Evolutionary conservation across 768 basidiomycete species (phyloP).

Genomic region (Mycena metata): DNA sequence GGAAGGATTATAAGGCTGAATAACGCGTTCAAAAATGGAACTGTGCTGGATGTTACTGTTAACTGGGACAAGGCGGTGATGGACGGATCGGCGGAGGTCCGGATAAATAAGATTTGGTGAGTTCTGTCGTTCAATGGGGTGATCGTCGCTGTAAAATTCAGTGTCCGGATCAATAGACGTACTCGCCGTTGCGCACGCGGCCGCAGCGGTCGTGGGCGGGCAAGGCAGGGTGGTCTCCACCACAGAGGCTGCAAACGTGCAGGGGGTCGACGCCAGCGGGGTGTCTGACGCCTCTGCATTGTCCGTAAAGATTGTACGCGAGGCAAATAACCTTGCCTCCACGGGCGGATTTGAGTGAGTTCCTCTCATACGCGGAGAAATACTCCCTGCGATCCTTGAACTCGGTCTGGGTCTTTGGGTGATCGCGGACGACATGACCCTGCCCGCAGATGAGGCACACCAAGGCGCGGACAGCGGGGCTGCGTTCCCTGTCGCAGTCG

Average conservation of each 20-base stretch:
- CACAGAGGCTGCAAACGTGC: slow-evolving; percentile 50
- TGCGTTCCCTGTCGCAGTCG: too few species aligned
- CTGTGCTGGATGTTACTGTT: too few species aligned
- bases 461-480: too few species aligned
- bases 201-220: slow-evolving; percentile 33
- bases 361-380: background rate
- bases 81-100: too few species aligned
- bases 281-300: background rate
- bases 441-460: background rate
- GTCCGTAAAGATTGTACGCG: background rate
- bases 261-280: slow-evolving; percentile 5
- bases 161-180: slow-evolving; percentile 23
- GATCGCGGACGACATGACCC: background rate
- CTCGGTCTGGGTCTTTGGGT: background rate
- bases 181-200: slow-evolving; percentile 37
- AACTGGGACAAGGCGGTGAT: too few species aligned
- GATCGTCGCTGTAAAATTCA: too few species aligned
- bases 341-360: background rate
- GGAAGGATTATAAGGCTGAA: too few species aligned
- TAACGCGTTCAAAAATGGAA: too few species aligned
- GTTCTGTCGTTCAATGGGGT: too few species aligned
- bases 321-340: background rate
- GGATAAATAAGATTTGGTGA: too few species aligned
- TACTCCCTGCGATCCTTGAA: background rate
- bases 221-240: slow-evolving; percentile 45